These are phyloP conservation scores for Globisporangium nagaii DNA, from an alignment of 352 stramenopile genomes.

Conservation along the genomic window DNA sequence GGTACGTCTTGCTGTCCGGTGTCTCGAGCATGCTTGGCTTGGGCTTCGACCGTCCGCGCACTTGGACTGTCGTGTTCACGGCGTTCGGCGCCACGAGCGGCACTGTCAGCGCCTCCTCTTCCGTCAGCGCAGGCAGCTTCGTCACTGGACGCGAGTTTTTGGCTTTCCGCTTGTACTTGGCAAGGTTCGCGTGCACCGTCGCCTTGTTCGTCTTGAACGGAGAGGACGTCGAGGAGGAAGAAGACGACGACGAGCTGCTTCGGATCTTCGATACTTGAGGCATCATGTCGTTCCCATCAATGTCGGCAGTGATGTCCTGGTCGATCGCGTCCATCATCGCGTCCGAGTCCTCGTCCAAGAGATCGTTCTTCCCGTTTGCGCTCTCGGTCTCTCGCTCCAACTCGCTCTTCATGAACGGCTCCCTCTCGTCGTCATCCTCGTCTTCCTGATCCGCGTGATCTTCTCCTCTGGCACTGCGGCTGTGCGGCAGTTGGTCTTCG, in stretches of 20 bases:
- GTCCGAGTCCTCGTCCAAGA: constrained; percentile 8
- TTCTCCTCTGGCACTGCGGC: background rate
- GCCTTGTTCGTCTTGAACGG: constrained; percentile 29
- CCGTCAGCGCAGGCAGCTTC: constrained; percentile 60
- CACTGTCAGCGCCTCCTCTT: constrained; percentile 65
- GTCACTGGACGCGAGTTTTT: constrained; percentile 56
- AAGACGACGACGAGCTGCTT: constrained; percentile 10
- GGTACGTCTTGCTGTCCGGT: constrained; percentile 75
- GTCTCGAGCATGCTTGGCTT: constrained; percentile 76
- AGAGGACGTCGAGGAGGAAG: constrained; percentile 1
- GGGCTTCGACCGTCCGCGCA: constrained; percentile 69
- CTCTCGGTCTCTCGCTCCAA: constrained; percentile 1
- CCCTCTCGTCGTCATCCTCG: background rate
- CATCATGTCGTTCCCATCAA: constrained; percentile 55
- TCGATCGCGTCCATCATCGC: constrained; percentile 31
- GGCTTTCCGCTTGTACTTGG: constrained; percentile 73
- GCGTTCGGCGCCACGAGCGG: constrained; percentile 70
- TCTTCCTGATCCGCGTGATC: background rate
- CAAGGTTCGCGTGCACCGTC: constrained; percentile 50
- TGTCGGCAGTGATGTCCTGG: constrained; percentile 44
- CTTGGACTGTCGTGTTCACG: constrained; percentile 82
- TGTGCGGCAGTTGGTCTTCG: background rate
- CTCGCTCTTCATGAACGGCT: constrained; percentile 7
- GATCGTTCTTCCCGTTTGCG: background rate
- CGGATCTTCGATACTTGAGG: constrained; percentile 30